A percentile compares a stretch with the other conserved stretches of the same genome.
Conservation (phyloP, 176 grass and related monocot genomes). For the Lolium rigidum region DNA sequence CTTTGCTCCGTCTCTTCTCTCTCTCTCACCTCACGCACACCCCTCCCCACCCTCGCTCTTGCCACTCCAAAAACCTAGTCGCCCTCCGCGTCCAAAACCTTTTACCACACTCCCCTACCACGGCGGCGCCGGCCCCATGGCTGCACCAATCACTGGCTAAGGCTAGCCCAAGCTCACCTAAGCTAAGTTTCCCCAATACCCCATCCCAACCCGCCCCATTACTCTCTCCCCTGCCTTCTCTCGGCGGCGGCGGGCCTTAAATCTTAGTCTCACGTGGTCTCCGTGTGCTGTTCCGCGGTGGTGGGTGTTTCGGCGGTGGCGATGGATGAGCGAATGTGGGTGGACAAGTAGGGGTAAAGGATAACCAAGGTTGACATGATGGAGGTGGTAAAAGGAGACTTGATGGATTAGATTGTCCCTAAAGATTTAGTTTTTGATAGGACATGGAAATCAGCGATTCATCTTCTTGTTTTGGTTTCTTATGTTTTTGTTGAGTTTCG, state of each 20-base stretch:
- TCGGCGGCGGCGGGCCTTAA: constrained; percentile 19
- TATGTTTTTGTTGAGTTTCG: no score
- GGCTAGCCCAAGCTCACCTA: neutral
- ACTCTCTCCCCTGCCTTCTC: neutral
- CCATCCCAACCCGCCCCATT: neutral
- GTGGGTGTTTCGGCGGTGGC: neutral
- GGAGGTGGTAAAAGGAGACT: no score
- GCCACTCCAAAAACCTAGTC: constrained; percentile 62
- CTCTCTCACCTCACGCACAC: constrained; percentile 25
- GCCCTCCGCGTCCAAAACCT: constrained; percentile 33
- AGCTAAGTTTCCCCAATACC: neutral
- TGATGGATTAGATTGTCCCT: no score
- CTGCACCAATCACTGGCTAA: constrained; percentile 30
- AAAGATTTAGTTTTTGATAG: no score
- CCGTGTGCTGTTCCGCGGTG: neutral
- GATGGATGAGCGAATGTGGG: constrained; percentile 52
- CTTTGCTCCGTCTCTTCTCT: neutral
- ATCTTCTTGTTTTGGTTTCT: no score
- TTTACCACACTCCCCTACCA: constrained; percentile 10
- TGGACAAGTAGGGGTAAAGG: neutral
- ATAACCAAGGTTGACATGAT: no score
- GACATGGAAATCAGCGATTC: no score
- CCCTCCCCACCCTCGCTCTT: neutral
- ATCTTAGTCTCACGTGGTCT: neutral
- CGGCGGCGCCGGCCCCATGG: constrained; percentile 34